Evolutionary conservation across 2,329 filamentous ascomycete genomes (phyloP), one percentile per base, ranked within the genome.

Genomic region (Chalaropsis ovoidea): DNA sequence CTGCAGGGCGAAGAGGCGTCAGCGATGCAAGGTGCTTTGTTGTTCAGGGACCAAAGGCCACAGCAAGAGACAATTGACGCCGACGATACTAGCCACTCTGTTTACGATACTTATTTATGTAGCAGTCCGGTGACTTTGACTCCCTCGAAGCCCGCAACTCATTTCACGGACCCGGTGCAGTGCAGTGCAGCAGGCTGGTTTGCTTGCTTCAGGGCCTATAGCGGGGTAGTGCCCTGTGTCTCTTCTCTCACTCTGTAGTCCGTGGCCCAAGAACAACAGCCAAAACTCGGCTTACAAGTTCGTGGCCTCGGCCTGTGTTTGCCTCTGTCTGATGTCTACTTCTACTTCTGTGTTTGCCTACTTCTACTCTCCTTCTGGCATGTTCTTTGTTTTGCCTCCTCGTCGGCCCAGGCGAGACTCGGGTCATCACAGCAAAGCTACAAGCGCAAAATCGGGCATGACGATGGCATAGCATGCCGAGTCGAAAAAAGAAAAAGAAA

Each of bases 381-480:
- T n/a, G n/a, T 17, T 35, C 52, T 39, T 27, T 10, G 4, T 41
- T 63, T 39, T 35, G 41, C 43, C 43, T 65, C 39, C 31, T 65
- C 41, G 45, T 27, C 61, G 61, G 61, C 41, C 27, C 43, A 47
- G 22, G 43, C 61, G 61, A 62, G 43, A 47, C 41, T 41, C n/a
- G 17, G 22, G 24, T 62, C 61, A 62, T 62, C 24, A n/a, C 42
- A 47, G 41, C 41, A 17, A 17, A 45, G n/a, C 35, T 3, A 15
- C n/a, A 31, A n/a, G 22, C 10, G 22, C 35, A 60, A 45, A 62
- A 31, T 27, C 61, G 61, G 61, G 11, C 41, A 24, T 27, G 61
- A 47, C 61, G 61, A 62, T 62, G 15, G 41, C 17, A n/a, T 49
- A 22, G 45, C 45, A 49, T 6, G 31, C 31, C 31, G n/a, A n/a